Base-by-base conservation (phyloP, 2,329 filamentous ascomycete genomes). In the Cryoendolithus antarcticus region DNA sequence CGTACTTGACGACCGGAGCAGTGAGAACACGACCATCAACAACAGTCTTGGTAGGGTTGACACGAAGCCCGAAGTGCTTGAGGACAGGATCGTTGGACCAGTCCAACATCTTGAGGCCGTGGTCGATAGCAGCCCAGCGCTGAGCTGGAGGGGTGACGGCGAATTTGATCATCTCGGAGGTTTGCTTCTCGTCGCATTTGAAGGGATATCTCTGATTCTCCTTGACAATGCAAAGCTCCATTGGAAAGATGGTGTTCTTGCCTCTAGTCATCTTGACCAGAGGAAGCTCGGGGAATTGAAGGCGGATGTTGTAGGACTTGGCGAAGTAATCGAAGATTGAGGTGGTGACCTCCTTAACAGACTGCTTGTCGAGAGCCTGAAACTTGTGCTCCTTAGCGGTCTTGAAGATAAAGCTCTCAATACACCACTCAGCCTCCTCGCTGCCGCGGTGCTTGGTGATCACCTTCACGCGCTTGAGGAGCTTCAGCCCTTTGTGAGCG, bases 111-210 rank as follows among this genome's bases (percentile, higher is more conserved):
- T 63, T 55, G 6, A 94, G 73, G 10, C 82, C 82, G 3, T 72
- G 58, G 35, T 77, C 63, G 49, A 96, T 86, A 12, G 82, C 75
- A 0, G 57, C 50, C 48, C 75, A 73, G n/a, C 91, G 82, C 24
- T 77, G 58, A 0, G 59, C 57, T 0, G 91, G 91, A 1, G 80
- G 72, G 4, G 82, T 85, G 4, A 94, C 89, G 0, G 89, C 88
- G 52, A 89, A 86, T 59, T 82, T 89, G 65, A 98, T 95, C 91
- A 98, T 98, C 4, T 72, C 63, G 0, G 80, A 66, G 0, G 89
- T 95, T 63, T 93, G 70, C 0, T 55, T 52, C 39, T 77, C 73
- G 37, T 69, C 69, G 34, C 78, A 56, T 58, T 79, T 80, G 55
- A 62, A 70, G 3, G 62, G 64, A 50, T 74, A 78, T 2, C 71